Evolutionary conservation across 2,329 filamentous ascomycete species (phyloP), one percentile per base, ranked within the genome.

Genomic region (Pseudogymnoascus sp.): DNA sequence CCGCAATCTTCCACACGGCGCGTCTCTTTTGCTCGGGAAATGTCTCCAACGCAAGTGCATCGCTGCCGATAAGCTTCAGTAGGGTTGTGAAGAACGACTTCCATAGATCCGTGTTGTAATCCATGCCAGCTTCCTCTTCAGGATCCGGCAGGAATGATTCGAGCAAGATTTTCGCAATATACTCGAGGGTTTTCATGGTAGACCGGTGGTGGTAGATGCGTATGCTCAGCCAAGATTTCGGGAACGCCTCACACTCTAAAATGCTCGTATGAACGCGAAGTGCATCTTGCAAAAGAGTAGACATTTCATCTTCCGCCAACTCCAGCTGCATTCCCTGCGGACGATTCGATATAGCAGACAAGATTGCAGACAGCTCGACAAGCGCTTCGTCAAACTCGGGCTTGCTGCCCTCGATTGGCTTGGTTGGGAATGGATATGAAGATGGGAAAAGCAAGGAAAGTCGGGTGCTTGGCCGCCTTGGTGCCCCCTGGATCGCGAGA

Each of bases 1-100:
- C 95, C 3, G 93, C 95, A 72, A 99, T 97, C 78, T 97, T 99
- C 95, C 96, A 99, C 1, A 97, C 93, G 0, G 95, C 93, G 63
- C 95, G 82, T 53, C 95, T 82, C 77, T 97, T 99, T 76, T 99
- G 95, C 74, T 99, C 96, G 0, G 95, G 92, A 72, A 97, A 97
- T 0, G 93, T 96, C 73, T 99, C 95, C 38, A 99, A 82, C 0
- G 95, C 93, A 19, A 99, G 82, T 0, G 89, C 90, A 37, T 93
- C 87, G 71, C 92, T 97, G 4, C 91, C 90, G 2, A 99, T 91
- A 2, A 97, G 86, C 72, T 90, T 92, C 29, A 99, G 81, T 31
- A 99, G 79, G 0, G 92, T 93, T 16, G 87, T 89, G 73, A 99
- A 97, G 77, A 96, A 97, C 33, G 89, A 81, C 68, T 93, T 93